These are phyloP conservation scores for Debaryomyces robertsiae DNA, from an alignment of 1,139 yeast genomes.

Conservation along the genomic window DNA sequence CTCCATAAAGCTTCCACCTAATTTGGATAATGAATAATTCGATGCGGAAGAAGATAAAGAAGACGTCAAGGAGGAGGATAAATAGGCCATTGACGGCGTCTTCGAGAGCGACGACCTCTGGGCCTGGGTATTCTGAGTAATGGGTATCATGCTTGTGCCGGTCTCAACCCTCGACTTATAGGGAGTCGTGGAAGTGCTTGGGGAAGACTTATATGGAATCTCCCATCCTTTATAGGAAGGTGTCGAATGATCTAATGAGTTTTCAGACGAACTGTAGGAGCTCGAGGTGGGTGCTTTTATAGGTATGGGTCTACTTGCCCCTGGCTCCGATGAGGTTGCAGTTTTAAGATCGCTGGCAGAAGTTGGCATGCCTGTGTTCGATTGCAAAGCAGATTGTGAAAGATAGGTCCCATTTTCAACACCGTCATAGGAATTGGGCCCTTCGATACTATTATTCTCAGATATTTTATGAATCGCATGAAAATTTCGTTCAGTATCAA, in stretches of 20 bases:
- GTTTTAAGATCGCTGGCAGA: not conserved
- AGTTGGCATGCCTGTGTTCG: not conserved
- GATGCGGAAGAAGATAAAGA: slow-evolving; percentile 40
- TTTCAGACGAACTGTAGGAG: slow-evolving; percentile 31
- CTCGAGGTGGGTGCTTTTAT: slow-evolving; percentile 22
- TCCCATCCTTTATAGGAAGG: slow-evolving; percentile 46
- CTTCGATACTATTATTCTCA: slow-evolving; percentile 2
- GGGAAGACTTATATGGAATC: slow-evolving; percentile 40
- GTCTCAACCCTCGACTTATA: slow-evolving; percentile 18
- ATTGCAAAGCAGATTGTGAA: not conserved
- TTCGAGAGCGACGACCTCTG: slow-evolving; percentile 30
- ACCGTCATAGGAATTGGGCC: not conserved
- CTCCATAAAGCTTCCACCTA: slow-evolving; percentile 52
- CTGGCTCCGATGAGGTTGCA: not conserved
- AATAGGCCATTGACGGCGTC: slow-evolving; percentile 45
- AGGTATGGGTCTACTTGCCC: slow-evolving; percentile 31
- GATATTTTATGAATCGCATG: slow-evolving; percentile 3
- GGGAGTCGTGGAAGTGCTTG: slow-evolving; percentile 25
- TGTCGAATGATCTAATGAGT: slow-evolving; percentile 28
- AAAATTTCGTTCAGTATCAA: not conserved
- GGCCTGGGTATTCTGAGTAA: slow-evolving; percentile 21
- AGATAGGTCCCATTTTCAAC: not conserved
- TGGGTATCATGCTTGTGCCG: slow-evolving; percentile 26
- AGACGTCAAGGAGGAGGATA: slow-evolving; percentile 45
- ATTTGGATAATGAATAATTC: slow-evolving; percentile 40